Evolutionary conservation across 1,284 basidiomycete species (phyloP), one percentile per base, ranked within the genome.

Genomic region (Apiotrichum montevideense): DNA sequence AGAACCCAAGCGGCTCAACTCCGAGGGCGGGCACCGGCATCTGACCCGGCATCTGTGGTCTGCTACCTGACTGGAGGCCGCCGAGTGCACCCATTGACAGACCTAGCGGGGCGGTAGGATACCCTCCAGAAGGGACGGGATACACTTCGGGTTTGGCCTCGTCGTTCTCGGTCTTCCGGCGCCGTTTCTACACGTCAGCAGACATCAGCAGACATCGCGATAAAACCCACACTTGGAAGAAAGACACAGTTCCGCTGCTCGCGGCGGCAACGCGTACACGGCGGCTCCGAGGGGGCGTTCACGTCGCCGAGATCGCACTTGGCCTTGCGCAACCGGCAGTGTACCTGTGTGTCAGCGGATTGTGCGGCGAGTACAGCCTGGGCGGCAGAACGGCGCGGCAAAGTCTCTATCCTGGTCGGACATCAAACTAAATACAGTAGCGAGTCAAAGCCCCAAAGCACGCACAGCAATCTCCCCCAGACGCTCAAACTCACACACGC

Each of bases 291-390:
- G 0, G 78, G 78, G 3, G 70, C 66, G 53, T 79, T 78, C 41
- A 77, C 74, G 55, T 79, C 75, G 32, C 78, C 78, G 8, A 79
- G 66, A 55, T 79, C 78, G 58, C 78, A 79, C 60, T 73, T 71
- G 9, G 78, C 76, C 57, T 79, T 79, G 10, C 77, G 65, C 47
- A 75, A 59, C 3, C 76, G 66, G 56, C 75, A 77, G 55, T 76
- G 73, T 3, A 74, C 69, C 70, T 72, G 43, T 15, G 11, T 14
- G 49, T 57, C 43, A 50, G 52, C 33, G 21, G 43, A 29, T 29
- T 5, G 7, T 15, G 42, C 14, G 7, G 42, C 14, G 13, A 33
- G 33, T n/a, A 33, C 37, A 39, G 37, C 37, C 8, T 9, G 37
- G 8, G 37, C 37, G n/a, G n/a, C n/a, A n/a, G n/a, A n/a, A n/a